These are phyloP conservation scores for Botrytis paeoniae DNA, from an alignment of 2,329 filamentous ascomycete species.

Conservation along the genomic window DNA sequence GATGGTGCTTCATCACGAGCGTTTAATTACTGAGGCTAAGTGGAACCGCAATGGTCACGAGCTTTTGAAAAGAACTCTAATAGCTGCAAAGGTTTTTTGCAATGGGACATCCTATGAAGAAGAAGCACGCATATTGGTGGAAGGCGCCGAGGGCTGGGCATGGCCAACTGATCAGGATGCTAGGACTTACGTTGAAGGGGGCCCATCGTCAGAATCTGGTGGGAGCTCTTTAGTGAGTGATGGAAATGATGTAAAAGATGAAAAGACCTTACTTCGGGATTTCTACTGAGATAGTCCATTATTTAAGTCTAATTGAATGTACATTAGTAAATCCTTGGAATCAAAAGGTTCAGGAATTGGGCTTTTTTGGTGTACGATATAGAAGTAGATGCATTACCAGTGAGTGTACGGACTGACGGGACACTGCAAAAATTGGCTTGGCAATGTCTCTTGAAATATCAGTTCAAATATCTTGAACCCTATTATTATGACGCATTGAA, in stretches of 20 bases:
- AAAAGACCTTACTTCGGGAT: background rate
- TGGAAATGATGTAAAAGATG: no score
- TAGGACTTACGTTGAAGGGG: constrained; percentile 6
- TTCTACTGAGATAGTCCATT: background rate
- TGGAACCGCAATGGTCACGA: constrained; percentile 26
- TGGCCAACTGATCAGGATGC: constrained; percentile 34
- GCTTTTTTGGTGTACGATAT: background rate
- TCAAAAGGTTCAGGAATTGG: background rate
- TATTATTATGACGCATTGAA: background rate
- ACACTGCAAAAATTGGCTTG: background rate
- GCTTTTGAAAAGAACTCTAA: constrained; percentile 27
- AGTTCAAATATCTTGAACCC: background rate
- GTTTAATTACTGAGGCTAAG: constrained; percentile 24
- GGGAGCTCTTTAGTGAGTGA: background rate
- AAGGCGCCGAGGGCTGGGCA: constrained; percentile 29
- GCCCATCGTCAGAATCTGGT: background rate
- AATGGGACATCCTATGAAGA: constrained; percentile 22
- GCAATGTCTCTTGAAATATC: background rate
- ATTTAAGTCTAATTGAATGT: background rate
- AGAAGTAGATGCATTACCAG: background rate
- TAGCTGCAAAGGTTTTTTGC: constrained; percentile 29
- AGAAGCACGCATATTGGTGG: constrained; percentile 27
- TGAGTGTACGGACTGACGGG: background rate
- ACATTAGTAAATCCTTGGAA: background rate
- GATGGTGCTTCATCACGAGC: constrained; percentile 51